Evolutionary conservation across 768 basidiomycete species (phyloP), one percentile per base, ranked within the genome.

Genomic region (Mycena crocata): DNA sequence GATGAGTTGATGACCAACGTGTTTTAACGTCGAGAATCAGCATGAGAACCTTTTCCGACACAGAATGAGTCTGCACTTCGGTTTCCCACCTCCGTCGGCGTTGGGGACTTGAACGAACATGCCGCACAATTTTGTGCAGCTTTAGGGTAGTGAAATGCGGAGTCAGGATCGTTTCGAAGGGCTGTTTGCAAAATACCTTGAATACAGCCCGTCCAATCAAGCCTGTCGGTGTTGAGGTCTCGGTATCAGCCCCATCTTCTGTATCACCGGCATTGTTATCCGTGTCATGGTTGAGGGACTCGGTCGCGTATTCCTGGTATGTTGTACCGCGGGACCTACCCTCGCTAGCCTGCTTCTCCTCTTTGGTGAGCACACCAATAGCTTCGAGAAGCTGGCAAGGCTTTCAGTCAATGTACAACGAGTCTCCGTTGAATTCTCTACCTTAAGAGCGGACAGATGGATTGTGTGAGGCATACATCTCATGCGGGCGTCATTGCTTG

Each of bases 381-480:
- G 54, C 54, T 37, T 63, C 62, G 4, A 63, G 40, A 21, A 63
- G 40, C 51, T 63, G 21, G 15, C 23, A 44, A 32, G 10, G 24
- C 12, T 7, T 12, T 39, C 15, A 26, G 28, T 26, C 13, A 35
- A 3, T 13, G 3, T 2, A 39, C 9, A 15, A 19, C n/a, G 39
- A 55, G 26, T 10, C 2, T 32, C 21, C 10, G 5, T 28, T 42
- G 54, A 23, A 4, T 21, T 5, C 6, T 14, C 7, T 37, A 76
- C 78, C 68, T 78, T 67, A 2, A 77, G 32, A 77, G 78, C 75
- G 8, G 79, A 78, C 44, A 82, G 72, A 63, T 82, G 78, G 19
- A 81, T 72, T 0, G 77, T 80, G 42, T 82, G 80, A 0, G 78
- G 81, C 76, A 80, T 77, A 69, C 80, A 82, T 32, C 69, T 73